Evolutionary conservation across 768 basidiomycete genomes (phyloP).

Genomic region (Mycena rosella): DNA sequence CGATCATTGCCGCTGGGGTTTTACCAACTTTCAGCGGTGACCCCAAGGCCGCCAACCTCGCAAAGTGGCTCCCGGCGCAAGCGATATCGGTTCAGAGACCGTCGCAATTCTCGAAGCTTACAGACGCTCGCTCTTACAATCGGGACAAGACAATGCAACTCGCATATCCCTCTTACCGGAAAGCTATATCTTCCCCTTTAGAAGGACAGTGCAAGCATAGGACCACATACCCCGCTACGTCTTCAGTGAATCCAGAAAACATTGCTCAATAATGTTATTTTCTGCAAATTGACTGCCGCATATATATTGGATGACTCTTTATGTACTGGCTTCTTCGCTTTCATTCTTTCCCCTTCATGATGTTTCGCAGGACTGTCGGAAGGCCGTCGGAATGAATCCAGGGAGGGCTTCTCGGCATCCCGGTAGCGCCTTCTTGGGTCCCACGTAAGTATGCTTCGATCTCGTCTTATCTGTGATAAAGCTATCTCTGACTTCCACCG

Average conservation of each 20-base stretch:
- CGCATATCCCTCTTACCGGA: too few species aligned
- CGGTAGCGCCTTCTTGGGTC: neutral
- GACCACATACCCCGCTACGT: too few species aligned
- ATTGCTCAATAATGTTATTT: too few species aligned
- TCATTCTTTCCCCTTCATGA: neutral
- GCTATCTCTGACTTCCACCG: neutral
- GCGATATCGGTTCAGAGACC: slow-evolving; percentile 57
- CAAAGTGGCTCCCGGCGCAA: slow-evolving; percentile 47
- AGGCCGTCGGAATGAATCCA: neutral
- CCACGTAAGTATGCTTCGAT: neutral
- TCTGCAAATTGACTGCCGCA: too few species aligned
- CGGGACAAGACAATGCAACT: too few species aligned
- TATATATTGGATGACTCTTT: too few species aligned
- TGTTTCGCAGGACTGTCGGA: too few species aligned
- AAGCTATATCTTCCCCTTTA: too few species aligned
- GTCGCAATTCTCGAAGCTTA: slow-evolving; percentile 66
- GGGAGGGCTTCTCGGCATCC: slow-evolving; percentile 8
- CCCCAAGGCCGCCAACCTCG: slow-evolving; percentile 35
- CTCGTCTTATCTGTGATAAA: neutral
- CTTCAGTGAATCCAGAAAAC: neutral
- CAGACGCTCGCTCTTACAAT: slow-evolving; percentile 55
- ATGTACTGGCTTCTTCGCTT: neutral
- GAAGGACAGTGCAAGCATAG: slow-evolving; percentile 59
- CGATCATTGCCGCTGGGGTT: slow-evolving; percentile 15
- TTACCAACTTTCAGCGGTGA: slow-evolving; percentile 23